phyloP scores from a whole-genome alignment of 345 rosid species.

The Geranium rotundifolium region DNA sequence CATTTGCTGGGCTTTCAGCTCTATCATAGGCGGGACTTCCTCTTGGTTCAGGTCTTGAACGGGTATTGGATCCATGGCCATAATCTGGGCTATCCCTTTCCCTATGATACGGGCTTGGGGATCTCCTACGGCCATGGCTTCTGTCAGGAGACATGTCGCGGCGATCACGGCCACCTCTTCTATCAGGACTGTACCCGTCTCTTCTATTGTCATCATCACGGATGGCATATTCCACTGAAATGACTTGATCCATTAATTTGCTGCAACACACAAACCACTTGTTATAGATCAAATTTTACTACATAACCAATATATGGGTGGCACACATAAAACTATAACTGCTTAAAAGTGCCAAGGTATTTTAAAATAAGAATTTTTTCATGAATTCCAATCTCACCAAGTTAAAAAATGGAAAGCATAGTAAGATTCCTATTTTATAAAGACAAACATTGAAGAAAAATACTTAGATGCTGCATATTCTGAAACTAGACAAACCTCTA shows the following conservation, averaged over 20 bases:
- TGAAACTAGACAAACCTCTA: no score
- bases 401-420: neutral
- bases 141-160: conserved; percentile 68
- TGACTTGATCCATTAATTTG: conserved; percentile 78
- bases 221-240: conserved; percentile 85
- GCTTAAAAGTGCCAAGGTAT: neutral
- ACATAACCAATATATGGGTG: neutral
- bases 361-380: neutral
- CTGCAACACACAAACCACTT: conserved; percentile 24
- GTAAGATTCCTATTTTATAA: neutral
- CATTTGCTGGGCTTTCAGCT: conserved; percentile 52
- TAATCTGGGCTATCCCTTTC: conserved; percentile 93
- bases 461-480: no score
- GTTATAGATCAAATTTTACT: neutral
- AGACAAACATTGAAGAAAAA: no score
- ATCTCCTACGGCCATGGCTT: conserved; percentile 47
- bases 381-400: neutral
- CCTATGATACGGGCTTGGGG: conserved; percentile 75
- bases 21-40: conserved; percentile 43
- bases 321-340: neutral
- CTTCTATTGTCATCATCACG: conserved; percentile 75
- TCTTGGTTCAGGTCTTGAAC: conserved; percentile 31
- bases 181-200: conserved; percentile 63
- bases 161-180: conserved; percentile 15
- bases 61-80: conserved; percentile 62